Percentiles rank a stretch among this genome's conserved stretches.
Conservation (phyloP, 257 asterid species). For the Leonotis leonurus region DNA sequence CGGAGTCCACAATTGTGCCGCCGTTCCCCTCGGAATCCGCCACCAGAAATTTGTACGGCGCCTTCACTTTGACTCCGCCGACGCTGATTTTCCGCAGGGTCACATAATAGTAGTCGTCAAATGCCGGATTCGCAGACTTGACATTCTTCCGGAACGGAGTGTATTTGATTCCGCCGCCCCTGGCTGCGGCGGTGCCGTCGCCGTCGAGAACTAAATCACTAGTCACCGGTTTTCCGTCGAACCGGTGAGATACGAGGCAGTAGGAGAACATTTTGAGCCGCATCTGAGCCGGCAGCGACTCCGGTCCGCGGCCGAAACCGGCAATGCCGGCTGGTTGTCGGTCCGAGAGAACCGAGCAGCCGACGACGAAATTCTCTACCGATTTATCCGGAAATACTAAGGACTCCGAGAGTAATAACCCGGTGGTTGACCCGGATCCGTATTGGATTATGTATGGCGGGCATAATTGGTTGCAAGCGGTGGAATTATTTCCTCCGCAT, state of each 20-base stretch:
- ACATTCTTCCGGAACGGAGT: slow-evolving; percentile 40
- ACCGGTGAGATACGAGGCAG: slow-evolving; percentile 42
- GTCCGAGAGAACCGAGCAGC: slow-evolving; percentile 38
- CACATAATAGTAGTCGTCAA: slow-evolving; percentile 36
- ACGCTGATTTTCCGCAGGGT: slow-evolving; percentile 38
- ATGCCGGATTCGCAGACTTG: slow-evolving; percentile 12
- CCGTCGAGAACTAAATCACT: slow-evolving; percentile 27
- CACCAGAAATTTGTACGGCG: slow-evolving; percentile 33
- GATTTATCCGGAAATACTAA: slow-evolving; percentile 15
- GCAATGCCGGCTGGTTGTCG: slow-evolving; percentile 42
- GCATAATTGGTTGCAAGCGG: slow-evolving; percentile 27
- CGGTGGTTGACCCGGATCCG: slow-evolving; percentile 48
- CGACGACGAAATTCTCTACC: slow-evolving; percentile 26
- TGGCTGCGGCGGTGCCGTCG: neutral
- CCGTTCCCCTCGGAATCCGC: slow-evolving; percentile 40
- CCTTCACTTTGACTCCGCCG: slow-evolving; percentile 38
- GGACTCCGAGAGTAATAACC: slow-evolving; percentile 34
- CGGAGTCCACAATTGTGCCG: slow-evolving; percentile 56
- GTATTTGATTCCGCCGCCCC: slow-evolving; percentile 8
- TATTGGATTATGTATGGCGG: slow-evolving; percentile 35
- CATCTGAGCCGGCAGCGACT: slow-evolving; percentile 44
- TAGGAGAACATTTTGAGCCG: slow-evolving; percentile 42
- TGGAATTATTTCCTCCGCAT: slow-evolving; percentile 11
- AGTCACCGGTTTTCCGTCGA: slow-evolving; percentile 35
- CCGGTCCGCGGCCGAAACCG: slow-evolving; percentile 54